Evolutionary conservation across 441 rosid species (phyloP), one percentile per base, ranked within the genome.

Genomic region (Dalechampia spathulata): DNA sequence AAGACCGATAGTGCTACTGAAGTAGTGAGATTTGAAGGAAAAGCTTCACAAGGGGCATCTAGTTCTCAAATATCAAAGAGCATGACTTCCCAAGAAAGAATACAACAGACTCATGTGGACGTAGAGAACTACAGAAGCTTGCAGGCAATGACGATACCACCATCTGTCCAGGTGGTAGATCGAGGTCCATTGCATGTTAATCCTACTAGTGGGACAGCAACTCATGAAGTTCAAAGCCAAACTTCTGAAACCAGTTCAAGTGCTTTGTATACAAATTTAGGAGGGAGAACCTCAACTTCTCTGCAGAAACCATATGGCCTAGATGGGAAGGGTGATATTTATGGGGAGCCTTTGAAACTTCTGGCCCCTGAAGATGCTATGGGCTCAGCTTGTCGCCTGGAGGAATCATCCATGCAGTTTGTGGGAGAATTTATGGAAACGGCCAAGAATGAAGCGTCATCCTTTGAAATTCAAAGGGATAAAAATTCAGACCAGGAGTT

Each of bases 341-440:
- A 65, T 49, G 72, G 49, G 42, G 79, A 72, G 50, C 68, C 67
- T 34, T 49, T 74, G 61, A 62, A 63, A 48, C 57, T 55, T 61
- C 57, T 23, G 13, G 52, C 46, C 22, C 67, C 21, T 13, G 87
- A 74, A 62, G 93, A 74, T 82, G 69, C 83, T 70, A 60, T 90
- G 47, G 83, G 69, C 61, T 85, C 96, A 50, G 85, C 86, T 58
- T 75, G 66, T 43, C 81, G 72, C 61, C 65, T 67, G n/a, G 91
- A 83, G 70, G 79, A 76, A 56, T 75, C 85, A 38, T 82, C 96
- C 37, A 48, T 34, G 49, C 77, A 74, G 63, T 55, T 74, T 57
- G 69, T 83, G 49, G 83, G 83, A 48, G 96, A 89, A 63, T 93
- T 87, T 72, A 37, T 93, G 69, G 78, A 82, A 64, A 77, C 63